A percentile compares a stretch with the other conserved stretches of the same genome.
These are phyloP conservation scores for Allantophomopsis lycopodina DNA, from an alignment of 2,329 filamentous ascomycete genomes.

Conservation along the genomic window DNA sequence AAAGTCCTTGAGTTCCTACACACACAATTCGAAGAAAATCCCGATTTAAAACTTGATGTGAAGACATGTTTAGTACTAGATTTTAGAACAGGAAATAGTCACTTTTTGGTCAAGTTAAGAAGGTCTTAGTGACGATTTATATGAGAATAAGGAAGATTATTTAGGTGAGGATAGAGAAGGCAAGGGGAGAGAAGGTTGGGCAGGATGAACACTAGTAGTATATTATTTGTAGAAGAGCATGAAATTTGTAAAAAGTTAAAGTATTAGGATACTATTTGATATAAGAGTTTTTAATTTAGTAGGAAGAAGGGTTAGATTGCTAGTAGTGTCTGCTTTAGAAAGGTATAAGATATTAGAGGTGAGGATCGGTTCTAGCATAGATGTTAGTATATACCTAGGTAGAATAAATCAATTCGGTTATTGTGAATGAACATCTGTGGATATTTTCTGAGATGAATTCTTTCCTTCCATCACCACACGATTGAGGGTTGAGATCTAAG, in stretches of 20 bases:
- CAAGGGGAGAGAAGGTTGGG: constrained; percentile 32
- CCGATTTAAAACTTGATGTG: constrained; percentile 6
- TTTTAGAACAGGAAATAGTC: constrained; percentile 88
- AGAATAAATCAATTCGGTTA: too few species aligned
- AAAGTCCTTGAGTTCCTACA: constrained; percentile 56
- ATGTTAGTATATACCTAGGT: too few species aligned
- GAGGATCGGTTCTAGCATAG: too few species aligned
- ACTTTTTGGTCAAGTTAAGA: constrained; percentile 69
- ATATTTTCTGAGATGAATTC: too few species aligned
- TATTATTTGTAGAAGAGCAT: constrained; percentile 76
- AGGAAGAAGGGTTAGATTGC: constrained; percentile 82
- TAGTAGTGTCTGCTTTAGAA: constrained; percentile 71
- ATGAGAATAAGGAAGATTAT: constrained; percentile 1
- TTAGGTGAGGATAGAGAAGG: background rate
- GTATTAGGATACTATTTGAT: constrained; percentile 58
- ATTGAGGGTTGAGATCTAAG: too few species aligned
- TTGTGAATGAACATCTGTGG: too few species aligned
- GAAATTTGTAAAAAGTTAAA: constrained; percentile 44
- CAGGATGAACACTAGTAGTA: constrained; percentile 64
- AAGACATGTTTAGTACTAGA: constrained; percentile 56
- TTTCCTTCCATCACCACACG: too few species aligned
- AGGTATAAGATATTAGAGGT: too few species aligned
- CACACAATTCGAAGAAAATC: constrained; percentile 5
- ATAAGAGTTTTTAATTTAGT: constrained; percentile 80
- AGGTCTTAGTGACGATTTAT: constrained; percentile 9